These are phyloP conservation scores for Ananas comosus DNA, from an alignment of 176 grass and related monocot species.

Conservation along the genomic window DNA sequence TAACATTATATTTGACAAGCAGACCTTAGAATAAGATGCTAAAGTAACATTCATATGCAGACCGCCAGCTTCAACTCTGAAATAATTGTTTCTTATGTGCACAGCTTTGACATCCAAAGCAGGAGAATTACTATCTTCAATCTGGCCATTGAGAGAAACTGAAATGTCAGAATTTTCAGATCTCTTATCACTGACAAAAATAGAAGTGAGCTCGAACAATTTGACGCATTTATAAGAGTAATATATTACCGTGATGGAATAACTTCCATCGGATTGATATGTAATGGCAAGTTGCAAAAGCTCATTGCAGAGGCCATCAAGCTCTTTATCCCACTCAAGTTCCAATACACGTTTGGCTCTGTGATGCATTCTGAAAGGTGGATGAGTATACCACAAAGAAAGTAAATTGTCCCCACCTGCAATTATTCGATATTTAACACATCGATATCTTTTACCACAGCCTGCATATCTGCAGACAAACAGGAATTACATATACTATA, in stretches of 20 bases:
- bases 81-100: slow-evolving; percentile 38
- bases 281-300: slow-evolving; percentile 64
- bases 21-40: slow-evolving; percentile 76
- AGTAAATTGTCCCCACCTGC: slow-evolving; percentile 38
- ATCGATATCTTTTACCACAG: background rate
- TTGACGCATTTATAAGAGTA: background rate
- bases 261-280: slow-evolving; percentile 63
- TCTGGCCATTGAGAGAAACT: slow-evolving; percentile 37
- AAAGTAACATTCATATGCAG: slow-evolving; percentile 70
- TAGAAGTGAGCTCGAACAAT: background rate
- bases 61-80: slow-evolving; percentile 61
- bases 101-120: slow-evolving; percentile 71
- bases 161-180: slow-evolving; percentile 3
- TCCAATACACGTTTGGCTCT: slow-evolving; percentile 45
- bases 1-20: slow-evolving; percentile 4
- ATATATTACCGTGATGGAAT: slow-evolving; percentile 60
- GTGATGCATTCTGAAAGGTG: slow-evolving; percentile 87
- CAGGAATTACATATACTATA: slow-evolving; percentile 2
- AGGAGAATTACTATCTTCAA: slow-evolving; percentile 49
- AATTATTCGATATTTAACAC: background rate
- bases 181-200: background rate
- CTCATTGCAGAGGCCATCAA: slow-evolving; percentile 38
- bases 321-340: slow-evolving; percentile 68
- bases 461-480: background rate
- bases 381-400: slow-evolving; percentile 54